phyloP scores from a whole-genome alignment of 805 yeast species.

The Lipomyces yamadae region DNA sequence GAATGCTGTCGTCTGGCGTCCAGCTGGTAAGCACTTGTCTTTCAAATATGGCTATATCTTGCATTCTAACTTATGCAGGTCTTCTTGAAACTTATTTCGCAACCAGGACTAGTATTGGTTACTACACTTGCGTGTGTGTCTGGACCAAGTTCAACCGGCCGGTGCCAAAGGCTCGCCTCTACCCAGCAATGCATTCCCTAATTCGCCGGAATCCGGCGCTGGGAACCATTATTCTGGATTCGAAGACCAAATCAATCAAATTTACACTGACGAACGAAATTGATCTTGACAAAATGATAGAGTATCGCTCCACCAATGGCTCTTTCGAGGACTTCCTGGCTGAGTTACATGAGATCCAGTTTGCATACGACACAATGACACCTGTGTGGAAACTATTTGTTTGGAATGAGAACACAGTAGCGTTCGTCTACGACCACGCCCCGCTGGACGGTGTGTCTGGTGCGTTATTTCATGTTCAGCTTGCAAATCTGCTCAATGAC shows the following conservation, averaged over 20 bases:
- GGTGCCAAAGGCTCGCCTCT: neutral
- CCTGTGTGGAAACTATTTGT: conserved; percentile 25
- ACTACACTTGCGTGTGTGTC: conserved; percentile 15
- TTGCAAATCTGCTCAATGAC: neutral
- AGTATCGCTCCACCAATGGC: conserved; percentile 2
- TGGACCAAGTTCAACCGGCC: conserved; percentile 12
- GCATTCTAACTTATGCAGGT: conserved; percentile 6
- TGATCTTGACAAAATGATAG: conserved; percentile 14
- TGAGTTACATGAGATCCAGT: neutral
- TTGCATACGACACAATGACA: neutral
- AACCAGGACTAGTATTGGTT: conserved; percentile 7
- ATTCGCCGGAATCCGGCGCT: conserved; percentile 15
- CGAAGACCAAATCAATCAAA: neutral
- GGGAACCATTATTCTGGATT: conserved; percentile 1
- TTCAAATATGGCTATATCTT: neutral
- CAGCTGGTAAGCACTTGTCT: neutral
- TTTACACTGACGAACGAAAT: conserved; percentile 17
- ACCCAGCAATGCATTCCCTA: neutral
- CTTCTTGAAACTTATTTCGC: conserved; percentile 24
- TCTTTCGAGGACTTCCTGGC: neutral
- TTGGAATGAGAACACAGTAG: conserved; percentile 5
- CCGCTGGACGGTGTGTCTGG: conserved; percentile 25
- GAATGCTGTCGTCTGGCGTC: neutral
- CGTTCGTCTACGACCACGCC: conserved; percentile 23
- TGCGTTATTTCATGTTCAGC: conserved; percentile 12